phyloP scores from a whole-genome alignment of 306 rosid species.

The Ziziphus jujuba region DNA sequence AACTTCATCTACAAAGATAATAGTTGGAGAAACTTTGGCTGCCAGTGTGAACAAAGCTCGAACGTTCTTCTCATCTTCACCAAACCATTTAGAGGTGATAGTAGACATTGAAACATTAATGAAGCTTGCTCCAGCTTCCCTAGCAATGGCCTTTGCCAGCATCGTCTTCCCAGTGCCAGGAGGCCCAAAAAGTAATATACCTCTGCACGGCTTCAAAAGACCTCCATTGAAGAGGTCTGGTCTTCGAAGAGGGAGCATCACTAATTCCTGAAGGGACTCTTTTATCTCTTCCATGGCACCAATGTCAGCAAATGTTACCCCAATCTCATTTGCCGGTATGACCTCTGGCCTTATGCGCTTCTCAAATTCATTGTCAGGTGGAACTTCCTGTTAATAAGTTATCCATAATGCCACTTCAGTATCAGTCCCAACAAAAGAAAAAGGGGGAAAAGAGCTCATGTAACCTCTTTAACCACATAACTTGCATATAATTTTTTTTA shows the following conservation, averaged over 20 bases:
- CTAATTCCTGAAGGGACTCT: conserved; percentile 96
- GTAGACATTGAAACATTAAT: conserved; percentile 98
- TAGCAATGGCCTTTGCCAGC: conserved; percentile 97
- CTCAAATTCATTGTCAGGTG: conserved; percentile 90
- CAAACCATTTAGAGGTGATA: conserved; percentile 97
- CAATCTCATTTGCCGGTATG: conserved; percentile 78
- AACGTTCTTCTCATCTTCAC: conserved; percentile 97
- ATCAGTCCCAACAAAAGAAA: conserved; percentile 7
- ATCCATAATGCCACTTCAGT: conserved; percentile 10
- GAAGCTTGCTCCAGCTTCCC: conserved; percentile 97
- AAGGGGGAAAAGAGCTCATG: not conserved
- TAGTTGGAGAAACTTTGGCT: conserved; percentile 90
- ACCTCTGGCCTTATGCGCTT: conserved; percentile 95
- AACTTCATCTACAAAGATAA: conserved; percentile 95
- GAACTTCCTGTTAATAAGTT: conserved; percentile 54
- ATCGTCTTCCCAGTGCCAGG: conserved; percentile 99
- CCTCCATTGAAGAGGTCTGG: conserved; percentile 97
- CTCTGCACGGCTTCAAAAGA: conserved; percentile 90
- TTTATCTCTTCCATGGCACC: conserved; percentile 88
- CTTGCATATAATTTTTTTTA: not conserved
- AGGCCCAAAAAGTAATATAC: conserved; percentile 88
- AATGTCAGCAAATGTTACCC: conserved; percentile 76
- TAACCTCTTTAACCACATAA: not conserved
- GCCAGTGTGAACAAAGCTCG: conserved; percentile 93
- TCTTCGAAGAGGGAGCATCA: conserved; percentile 92